Conservation (phyloP, 2,329 filamentous ascomycete genomes). For the Colletotrichum lindemuthianum region DNA sequence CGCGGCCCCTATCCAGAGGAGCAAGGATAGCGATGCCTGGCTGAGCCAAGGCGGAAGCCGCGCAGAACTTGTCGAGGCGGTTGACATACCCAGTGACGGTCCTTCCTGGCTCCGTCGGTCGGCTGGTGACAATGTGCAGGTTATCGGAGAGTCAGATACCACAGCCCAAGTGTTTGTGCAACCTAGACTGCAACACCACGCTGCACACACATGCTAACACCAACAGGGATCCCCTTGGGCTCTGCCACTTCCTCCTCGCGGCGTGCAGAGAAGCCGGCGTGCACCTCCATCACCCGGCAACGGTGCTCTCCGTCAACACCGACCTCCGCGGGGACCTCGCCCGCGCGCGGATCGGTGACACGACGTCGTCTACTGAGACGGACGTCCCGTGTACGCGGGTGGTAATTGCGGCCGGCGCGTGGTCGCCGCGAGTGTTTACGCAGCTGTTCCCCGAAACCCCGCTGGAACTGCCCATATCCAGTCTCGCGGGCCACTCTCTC, state of each 20-base stretch:
- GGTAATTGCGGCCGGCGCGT: slow-evolving; percentile 75
- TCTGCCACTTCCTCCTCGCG: slow-evolving; percentile 73
- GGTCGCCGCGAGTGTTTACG: slow-evolving; percentile 74
- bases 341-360: slow-evolving; percentile 60
- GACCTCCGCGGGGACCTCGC: slow-evolving; percentile 62
- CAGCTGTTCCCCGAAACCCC: slow-evolving; percentile 69
- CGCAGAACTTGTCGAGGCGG: slow-evolving; percentile 58
- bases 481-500: slow-evolving; percentile 77
- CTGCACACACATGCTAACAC: neutral
- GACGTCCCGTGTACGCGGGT: slow-evolving; percentile 72
- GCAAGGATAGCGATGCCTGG: slow-evolving; percentile 70
- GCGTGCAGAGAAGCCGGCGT: slow-evolving; percentile 70
- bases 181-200: neutral
- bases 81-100: slow-evolving; percentile 44
- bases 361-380: slow-evolving; percentile 53
- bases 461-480: slow-evolving; percentile 64
- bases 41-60: slow-evolving; percentile 71
- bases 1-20: slow-evolving; percentile 46
- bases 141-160: slow-evolving; percentile 68
- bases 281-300: slow-evolving; percentile 71
- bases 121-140: slow-evolving; percentile 65
- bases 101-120: slow-evolving; percentile 69
- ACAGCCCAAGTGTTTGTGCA: slow-evolving; percentile 72
- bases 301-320: slow-evolving; percentile 60
- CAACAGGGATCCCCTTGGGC: slow-evolving; percentile 69